Conservation (phyloP, 441 rosid species). For the Erysimum cheiri region DNA sequence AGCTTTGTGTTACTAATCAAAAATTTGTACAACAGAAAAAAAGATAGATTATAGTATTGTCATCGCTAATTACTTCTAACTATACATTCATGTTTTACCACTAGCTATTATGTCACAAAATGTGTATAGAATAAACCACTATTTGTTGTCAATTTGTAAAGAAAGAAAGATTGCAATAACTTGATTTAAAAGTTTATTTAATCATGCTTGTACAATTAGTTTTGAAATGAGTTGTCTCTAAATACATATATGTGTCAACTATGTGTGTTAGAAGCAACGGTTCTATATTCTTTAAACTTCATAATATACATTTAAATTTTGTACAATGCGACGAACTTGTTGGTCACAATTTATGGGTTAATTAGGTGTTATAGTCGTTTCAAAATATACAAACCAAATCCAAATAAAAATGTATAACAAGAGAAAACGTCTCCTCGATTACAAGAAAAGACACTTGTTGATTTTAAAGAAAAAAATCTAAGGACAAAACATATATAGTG, state of each 20-base stretch:
- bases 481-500: constrained; percentile 17
- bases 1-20: too few species aligned
- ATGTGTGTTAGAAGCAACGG: not conserved
- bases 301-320: not conserved
- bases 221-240: not conserved
- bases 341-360: constrained; percentile 40
- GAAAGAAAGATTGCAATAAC: not conserved
- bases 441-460: constrained; percentile 34
- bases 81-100: not conserved
- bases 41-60: not conserved
- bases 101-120: not conserved
- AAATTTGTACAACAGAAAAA: not conserved
- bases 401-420: not conserved
- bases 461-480: not conserved
- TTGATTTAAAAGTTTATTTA: not conserved
- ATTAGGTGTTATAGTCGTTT: constrained; percentile 27
- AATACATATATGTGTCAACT: not conserved
- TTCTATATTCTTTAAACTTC: not conserved
- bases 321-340: constrained; percentile 9
- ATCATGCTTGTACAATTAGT: not conserved
- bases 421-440: constrained; percentile 29
- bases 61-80: not conserved
- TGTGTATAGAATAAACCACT: not conserved
- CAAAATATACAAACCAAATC: constrained; percentile 10
- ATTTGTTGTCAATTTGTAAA: not conserved